Percentiles rank a stretch among this genome's conserved stretches.
These are phyloP conservation scores for Phytophthora fragariaefolia DNA, from an alignment of 352 stramenopile genomes.

Conservation along the genomic window DNA sequence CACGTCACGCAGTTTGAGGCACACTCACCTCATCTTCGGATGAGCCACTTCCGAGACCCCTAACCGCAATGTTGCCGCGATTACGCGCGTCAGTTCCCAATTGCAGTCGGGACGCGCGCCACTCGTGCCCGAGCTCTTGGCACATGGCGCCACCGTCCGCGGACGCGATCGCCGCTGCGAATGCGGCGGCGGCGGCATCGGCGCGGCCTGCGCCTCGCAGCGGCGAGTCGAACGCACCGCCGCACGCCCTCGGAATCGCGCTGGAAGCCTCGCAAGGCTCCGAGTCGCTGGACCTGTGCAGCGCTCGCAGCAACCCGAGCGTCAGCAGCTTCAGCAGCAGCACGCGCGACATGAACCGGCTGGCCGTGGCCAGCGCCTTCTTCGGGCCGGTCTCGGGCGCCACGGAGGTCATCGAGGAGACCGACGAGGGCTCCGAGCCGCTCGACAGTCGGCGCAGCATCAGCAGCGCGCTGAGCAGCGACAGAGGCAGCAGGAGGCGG, in stretches of 20 bases:
- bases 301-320: slow-evolving; percentile 53
- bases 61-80: slow-evolving; percentile 20
- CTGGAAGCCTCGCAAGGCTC: slow-evolving; percentile 19
- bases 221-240: slow-evolving; percentile 12
- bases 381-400: slow-evolving; percentile 46
- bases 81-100: slow-evolving; percentile 27
- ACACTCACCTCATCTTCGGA: not conserved
- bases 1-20: not conserved
- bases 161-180: slow-evolving; percentile 33
- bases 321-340: slow-evolving; percentile 61
- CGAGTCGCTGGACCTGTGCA: slow-evolving; percentile 38
- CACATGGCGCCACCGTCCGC: slow-evolving; percentile 18
- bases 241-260: not conserved
- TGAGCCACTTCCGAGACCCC: slow-evolving; percentile 3
- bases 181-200: slow-evolving; percentile 27
- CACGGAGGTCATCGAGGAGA: slow-evolving; percentile 38
- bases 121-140: not conserved
- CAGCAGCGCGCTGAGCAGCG: slow-evolving; percentile 20
- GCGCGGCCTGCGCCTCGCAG: slow-evolving; percentile 9
- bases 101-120: slow-evolving; percentile 11
- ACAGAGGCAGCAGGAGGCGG: slow-evolving; percentile 12
- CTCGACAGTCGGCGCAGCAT: slow-evolving; percentile 22
- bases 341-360: slow-evolving; percentile 45
- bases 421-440: slow-evolving; percentile 22
- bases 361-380: slow-evolving; percentile 42